Evolutionary conservation across 2,329 filamentous ascomycete genomes (phyloP).

Genomic region (Diplodia corticola): DNA sequence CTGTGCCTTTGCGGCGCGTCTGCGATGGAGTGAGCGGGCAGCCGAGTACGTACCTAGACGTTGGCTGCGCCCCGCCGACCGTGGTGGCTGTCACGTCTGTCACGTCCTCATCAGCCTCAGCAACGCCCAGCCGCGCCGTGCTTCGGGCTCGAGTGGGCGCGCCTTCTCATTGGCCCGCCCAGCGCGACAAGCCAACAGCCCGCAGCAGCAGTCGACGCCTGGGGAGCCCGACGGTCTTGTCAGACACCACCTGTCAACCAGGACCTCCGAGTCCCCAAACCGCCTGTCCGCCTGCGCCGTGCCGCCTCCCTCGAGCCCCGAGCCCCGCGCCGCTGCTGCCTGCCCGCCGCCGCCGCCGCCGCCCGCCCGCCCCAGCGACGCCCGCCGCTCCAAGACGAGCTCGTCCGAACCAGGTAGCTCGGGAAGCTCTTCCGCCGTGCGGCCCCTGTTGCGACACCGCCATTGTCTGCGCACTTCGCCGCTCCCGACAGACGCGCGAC

Average conservation of each 20-base stretch:
- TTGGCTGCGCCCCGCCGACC: background rate
- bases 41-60: too few relatives aligned
- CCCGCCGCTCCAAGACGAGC: background rate
- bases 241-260: conserved; percentile 18
- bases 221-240: conserved; percentile 14
- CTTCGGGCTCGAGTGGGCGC: background rate
- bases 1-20: background rate
- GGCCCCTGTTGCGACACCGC: conserved; percentile 19
- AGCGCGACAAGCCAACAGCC: conserved; percentile 2
- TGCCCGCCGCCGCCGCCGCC: conserved; percentile 1
- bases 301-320: background rate
- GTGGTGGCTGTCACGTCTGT: conserved; percentile 5
- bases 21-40: background rate
- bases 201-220: conserved; percentile 1
- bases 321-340: background rate
- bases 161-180: conserved; percentile 4
- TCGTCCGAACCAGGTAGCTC: conserved; percentile 11
- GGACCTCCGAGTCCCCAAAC: background rate
- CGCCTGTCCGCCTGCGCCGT: background rate
- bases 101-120: conserved; percentile 11
- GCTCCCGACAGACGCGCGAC: background rate
- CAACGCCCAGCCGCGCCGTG: conserved; percentile 8
- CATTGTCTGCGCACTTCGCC: background rate
- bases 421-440: conserved; percentile 17
- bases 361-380: background rate